Evolutionary conservation across 169 alveolate genomes (phyloP), one percentile per base, ranked within the genome.

Genomic region (Toxoplasma gondii): DNA sequence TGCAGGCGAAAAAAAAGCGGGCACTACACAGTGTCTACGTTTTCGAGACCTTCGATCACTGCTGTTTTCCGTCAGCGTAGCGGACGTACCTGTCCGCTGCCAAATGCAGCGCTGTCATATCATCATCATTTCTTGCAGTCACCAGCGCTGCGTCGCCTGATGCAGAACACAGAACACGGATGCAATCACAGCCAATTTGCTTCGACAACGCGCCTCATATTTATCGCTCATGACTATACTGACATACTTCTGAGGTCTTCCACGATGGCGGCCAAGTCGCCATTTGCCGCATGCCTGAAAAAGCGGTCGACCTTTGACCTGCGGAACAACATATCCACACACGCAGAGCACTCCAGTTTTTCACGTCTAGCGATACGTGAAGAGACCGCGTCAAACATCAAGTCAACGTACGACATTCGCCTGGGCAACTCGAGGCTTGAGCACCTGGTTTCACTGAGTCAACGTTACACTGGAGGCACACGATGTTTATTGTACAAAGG

Each of bases 81-180:
- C 7, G 0, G 27, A 0, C 93, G 31, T 69, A 92, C 94, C 94
- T 92, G 87, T 92, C 94, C n/a, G 94, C 91, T 41, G 94, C 94
- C 74, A 92, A 67, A 44, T 92, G 94, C 29, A 92, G 87, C 49
- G 87, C 94, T n/a, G 94, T 92, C 94, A 92, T 92, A 24, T 88
- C 94, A 7, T 88, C 94, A 9, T 92, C 94, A 44, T 88, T 88
- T 9, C 53, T 92, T 34, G 49, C 87, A 43, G 53, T n/a, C 38
- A 92, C 92, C 34, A 92, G 86, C 12, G 91, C 64, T 4, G 92
- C 70, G 53, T 81, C 74, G 29, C 54, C 94, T 92, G 91, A 64
- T 19, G 49, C 27, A 24, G 36, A 49, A 38, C 49, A 53, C 49
- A 49, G 43, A 39, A 34, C 45, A 41, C 45, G 74, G 44, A 38